These are phyloP conservation scores for Parathielavia hyrcaniae DNA, from an alignment of 495 filamentous ascomycete genomes.

Conservation along the genomic window DNA sequence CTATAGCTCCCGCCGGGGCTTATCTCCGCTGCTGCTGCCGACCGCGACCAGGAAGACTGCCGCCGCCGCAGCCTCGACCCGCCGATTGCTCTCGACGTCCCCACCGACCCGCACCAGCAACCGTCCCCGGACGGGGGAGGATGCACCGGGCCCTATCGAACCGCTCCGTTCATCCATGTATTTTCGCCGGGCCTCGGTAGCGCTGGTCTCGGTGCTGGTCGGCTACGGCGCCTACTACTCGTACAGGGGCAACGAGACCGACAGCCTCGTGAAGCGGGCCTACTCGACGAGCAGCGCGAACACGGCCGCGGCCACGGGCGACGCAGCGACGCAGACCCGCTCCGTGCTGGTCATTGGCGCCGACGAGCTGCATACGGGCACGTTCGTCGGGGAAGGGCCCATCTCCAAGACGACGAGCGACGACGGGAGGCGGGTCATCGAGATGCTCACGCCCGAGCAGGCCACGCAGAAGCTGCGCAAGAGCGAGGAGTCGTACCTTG, in stretches of 20 bases:
- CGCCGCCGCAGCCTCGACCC: constrained; percentile 15
- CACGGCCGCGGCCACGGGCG: constrained; percentile 18
- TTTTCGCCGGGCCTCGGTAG: constrained; percentile 41
- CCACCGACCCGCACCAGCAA: constrained; percentile 18
- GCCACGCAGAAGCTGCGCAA: constrained; percentile 81
- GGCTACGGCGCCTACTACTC: constrained; percentile 49
- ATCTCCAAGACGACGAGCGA: constrained; percentile 77
- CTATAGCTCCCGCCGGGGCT: constrained; percentile 32
- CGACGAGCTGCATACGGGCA: constrained; percentile 76
- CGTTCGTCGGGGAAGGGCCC: constrained; percentile 71
- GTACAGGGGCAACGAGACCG: constrained; percentile 33
- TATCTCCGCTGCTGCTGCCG: constrained; percentile 18
- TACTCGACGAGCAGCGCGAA: constrained; percentile 16
- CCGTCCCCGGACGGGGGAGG: constrained; percentile 16
- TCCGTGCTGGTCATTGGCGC: constrained; percentile 70
- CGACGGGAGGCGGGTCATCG: constrained; percentile 73
- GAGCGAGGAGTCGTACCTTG: constrained; percentile 84
- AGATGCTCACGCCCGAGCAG: constrained; percentile 96
- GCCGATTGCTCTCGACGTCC: constrained; percentile 22
- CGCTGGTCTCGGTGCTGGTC: constrained; percentile 42
- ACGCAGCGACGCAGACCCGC: constrained; percentile 31
- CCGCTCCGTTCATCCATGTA: constrained; percentile 48
- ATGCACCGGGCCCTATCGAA: constrained; percentile 23
- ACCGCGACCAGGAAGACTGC: constrained; percentile 20
- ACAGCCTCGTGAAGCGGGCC: constrained; percentile 28